A percentile compares a stretch with the other conserved stretches of the same genome.
Conservation (phyloP, 1,284 basidiomycete species). For the Vanrija pseudolonga region DNA sequence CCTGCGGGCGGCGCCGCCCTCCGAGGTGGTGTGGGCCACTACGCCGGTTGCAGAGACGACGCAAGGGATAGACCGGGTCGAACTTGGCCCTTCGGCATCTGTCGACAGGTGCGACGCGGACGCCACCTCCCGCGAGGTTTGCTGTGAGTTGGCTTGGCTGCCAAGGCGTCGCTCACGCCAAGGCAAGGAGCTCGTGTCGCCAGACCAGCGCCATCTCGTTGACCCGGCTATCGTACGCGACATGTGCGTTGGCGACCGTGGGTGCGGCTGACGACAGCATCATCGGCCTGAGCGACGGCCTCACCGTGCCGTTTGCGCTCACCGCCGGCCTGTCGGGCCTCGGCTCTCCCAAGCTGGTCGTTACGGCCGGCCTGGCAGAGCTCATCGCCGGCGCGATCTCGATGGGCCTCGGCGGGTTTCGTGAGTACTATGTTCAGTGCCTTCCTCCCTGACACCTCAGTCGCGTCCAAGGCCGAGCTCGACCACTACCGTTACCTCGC, state of each 20-base stretch:
- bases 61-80: too few species aligned
- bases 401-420: constrained; percentile 97
- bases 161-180: not conserved
- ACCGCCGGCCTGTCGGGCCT: constrained; percentile 77
- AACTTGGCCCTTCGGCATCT: too few species aligned
- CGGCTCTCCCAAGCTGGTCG: constrained; percentile 83
- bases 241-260: constrained; percentile 35
- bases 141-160: too few species aligned
- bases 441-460: not conserved
- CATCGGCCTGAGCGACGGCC: constrained; percentile 92
- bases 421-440: constrained; percentile 19
- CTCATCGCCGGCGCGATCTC: constrained; percentile 86
- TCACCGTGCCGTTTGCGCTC: constrained; percentile 88
- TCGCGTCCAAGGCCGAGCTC: constrained; percentile 91
- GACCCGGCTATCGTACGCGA: constrained; percentile 50
- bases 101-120: too few species aligned
- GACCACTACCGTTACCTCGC: constrained; percentile 86
- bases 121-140: too few species aligned
- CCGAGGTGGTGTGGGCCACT: too few species aligned
- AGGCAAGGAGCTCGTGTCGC: constrained; percentile 47
- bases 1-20: too few species aligned
- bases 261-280: constrained; percentile 56
- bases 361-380: constrained; percentile 85
- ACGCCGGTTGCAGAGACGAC: too few species aligned
- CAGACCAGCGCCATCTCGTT: constrained; percentile 49